phyloP scores from a whole-genome alignment of 2,329 filamentous ascomycete species.

The Septoria linicola region DNA sequence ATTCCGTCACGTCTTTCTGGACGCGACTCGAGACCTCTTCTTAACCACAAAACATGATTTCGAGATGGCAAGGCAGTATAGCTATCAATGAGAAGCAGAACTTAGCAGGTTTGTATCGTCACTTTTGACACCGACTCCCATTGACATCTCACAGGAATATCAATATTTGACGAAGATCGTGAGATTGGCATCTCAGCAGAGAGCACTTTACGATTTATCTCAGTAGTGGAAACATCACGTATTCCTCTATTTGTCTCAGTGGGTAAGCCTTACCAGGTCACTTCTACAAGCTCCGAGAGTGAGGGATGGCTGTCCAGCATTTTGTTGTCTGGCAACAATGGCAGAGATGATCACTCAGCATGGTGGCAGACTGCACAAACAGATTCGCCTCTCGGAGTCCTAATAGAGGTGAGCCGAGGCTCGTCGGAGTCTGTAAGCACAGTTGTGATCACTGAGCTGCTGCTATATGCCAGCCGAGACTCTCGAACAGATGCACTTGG shows the following conservation, averaged over 20 bases:
- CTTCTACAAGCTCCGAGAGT: conserved; percentile 11
- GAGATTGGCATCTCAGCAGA: conserved; percentile 10
- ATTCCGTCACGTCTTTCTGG: conserved; percentile 16
- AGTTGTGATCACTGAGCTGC: conserved; percentile 36
- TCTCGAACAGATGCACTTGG: conserved; percentile 7
- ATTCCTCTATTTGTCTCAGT: conserved; percentile 22
- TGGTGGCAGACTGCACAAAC: conserved; percentile 27
- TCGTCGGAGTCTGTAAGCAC: background rate
- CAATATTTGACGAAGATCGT: conserved; percentile 1
- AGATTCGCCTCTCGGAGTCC: conserved; percentile 25
- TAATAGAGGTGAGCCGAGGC: conserved; percentile 17
- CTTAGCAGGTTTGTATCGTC: conserved; percentile 11
- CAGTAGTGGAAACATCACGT: conserved; percentile 23
- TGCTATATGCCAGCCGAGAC: conserved; percentile 47
- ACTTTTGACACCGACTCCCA: background rate
- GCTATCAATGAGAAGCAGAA: conserved; percentile 10
- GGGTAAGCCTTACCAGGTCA: conserved; percentile 15
- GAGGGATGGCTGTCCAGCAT: conserved; percentile 28
- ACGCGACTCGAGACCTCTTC: conserved; percentile 1
- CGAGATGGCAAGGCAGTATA: conserved; percentile 20
- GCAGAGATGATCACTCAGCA: background rate
- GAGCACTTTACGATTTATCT: conserved; percentile 22
- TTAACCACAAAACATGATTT: conserved; percentile 11
- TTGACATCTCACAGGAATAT: conserved; percentile 13
- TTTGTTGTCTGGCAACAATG: conserved; percentile 13